Base-by-base conservation (phyloP, 2,329 filamentous ascomycete species). In the Rhytidhysteron rufulum region DNA sequence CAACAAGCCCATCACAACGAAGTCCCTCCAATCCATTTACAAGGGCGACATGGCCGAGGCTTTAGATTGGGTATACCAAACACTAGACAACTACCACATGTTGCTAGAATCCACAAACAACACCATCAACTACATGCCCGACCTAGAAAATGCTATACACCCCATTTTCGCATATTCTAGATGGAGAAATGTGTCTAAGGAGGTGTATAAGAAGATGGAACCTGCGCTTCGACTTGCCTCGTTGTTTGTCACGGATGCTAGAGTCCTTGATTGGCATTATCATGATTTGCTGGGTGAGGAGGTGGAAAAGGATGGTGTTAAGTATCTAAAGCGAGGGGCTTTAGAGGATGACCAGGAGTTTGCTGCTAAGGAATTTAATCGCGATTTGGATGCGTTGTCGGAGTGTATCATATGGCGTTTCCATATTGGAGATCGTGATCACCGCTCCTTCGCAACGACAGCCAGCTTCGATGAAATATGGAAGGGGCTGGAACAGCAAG, bases 201-300 rank as follows among this genome's bases (percentile, higher is more conserved):
- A 34, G 11, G 31, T 32, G 29, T 43, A 43, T 15, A 18, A 30
- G 4, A 31, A n/a, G 4, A 19, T 43, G 16, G 15, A 7, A 16
- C 41, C 37, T 6, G 33, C 27, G 3, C 29, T 43, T 11, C 37
- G 30, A 19, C 33, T 43, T 4, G 41, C 41, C 15, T 37, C 37
- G 8, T 16, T 31, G 3, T 34, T 40, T n/a, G 11, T 43, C 20
- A 22, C 33, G 5, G 29, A n/a, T 7, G 33, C 33, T 2, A 11
- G 18, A 4, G 16, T 43, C n/a, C 38, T 43, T 9, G 19, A 37
- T 15, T 43, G 41, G 41, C 24, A 27, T 27, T 27, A 27, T 13
- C 24, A 13, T 27, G 24, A 27, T 13, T 13, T 27, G 8, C 24
- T 27, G 13, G 24, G 24, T 13, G 24, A 27, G 24, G 24, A 27